Conservation (phyloP, 768 basidiomycete genomes). For the Amanita pseudoporphyria region DNA sequence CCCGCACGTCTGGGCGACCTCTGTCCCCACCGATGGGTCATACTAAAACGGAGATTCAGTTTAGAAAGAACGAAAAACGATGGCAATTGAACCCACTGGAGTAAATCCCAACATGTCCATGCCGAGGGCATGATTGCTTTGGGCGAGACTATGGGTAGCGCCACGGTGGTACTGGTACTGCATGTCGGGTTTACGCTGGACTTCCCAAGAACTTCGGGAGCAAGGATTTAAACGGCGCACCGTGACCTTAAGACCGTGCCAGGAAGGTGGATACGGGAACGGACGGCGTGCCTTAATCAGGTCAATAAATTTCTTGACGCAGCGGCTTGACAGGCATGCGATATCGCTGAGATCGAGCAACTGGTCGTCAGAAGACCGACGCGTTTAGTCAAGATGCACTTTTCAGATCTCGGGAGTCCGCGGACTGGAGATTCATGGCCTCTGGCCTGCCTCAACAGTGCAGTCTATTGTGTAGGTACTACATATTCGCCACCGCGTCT, state of each 20-base stretch:
- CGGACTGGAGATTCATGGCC: not conserved
- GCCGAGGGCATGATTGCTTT: not conserved
- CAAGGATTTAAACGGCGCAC: not conserved
- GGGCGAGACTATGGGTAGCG: not conserved
- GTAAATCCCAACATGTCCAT: not conserved
- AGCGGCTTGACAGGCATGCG: not conserved
- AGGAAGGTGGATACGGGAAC: not conserved
- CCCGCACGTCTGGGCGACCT: not conserved
- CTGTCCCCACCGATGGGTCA: not conserved
- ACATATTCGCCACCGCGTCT: no score
- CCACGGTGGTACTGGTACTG: not conserved
- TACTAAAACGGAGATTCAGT: not conserved
- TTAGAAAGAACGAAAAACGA: not conserved
- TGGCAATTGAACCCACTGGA: not conserved
- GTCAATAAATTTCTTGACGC: not conserved
- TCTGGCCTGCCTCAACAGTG: no score
- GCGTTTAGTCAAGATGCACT: slow-evolving; percentile 2
- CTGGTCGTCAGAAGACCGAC: slow-evolving; percentile 1
- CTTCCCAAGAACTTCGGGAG: not conserved
- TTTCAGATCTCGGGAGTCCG: slow-evolving; percentile 1
- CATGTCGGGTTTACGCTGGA: not conserved
- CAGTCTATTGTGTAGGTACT: no score
- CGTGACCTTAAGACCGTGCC: not conserved
- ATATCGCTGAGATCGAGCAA: slow-evolving; percentile 3
- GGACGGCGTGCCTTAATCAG: not conserved